Evolutionary conservation across 495 filamentous ascomycete species (phyloP).

Genomic region (Podospora appendiculata): DNA sequence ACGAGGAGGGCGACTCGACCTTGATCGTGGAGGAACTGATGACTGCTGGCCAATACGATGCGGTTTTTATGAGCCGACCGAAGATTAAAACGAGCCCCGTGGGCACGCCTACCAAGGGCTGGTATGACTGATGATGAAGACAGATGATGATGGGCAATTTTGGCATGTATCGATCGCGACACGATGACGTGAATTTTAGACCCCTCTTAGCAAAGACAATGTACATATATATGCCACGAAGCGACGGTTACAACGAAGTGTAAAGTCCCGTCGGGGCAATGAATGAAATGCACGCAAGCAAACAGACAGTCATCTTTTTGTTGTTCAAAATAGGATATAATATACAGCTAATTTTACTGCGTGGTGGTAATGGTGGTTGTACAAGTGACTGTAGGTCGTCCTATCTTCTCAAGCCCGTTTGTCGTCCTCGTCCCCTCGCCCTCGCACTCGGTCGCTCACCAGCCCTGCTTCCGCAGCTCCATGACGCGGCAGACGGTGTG

Average conservation of each 20-base stretch:
- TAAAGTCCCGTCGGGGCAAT: no score
- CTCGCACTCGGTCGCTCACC: conserved; percentile 36
- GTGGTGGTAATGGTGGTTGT: not conserved
- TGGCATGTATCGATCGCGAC: not conserved
- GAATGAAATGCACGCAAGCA: not conserved
- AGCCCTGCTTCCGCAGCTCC: conserved; percentile 63
- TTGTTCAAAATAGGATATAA: no score
- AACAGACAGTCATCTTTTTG: not conserved
- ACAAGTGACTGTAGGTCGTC: not conserved
- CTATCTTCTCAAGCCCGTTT: not conserved
- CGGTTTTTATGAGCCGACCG: conserved; percentile 79
- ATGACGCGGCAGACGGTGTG: conserved; percentile 50
- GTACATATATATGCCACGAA: not conserved
- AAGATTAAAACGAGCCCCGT: conserved; percentile 71
- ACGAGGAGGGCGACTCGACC: conserved; percentile 22
- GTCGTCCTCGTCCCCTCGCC: not conserved
- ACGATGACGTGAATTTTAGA: no score
- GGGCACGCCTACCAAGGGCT: conserved; percentile 40
- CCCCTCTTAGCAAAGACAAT: not conserved
- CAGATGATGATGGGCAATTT: not conserved
- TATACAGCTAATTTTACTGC: not conserved
- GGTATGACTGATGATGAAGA: conserved; percentile 7
- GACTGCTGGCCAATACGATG: conserved; percentile 59
- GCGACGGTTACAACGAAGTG: no score
- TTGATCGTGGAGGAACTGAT: conserved; percentile 21